Evolutionary conservation across 2,329 filamentous ascomycete species (phyloP), one percentile per base, ranked within the genome.

Genomic region (Metarhizium robertsii): DNA sequence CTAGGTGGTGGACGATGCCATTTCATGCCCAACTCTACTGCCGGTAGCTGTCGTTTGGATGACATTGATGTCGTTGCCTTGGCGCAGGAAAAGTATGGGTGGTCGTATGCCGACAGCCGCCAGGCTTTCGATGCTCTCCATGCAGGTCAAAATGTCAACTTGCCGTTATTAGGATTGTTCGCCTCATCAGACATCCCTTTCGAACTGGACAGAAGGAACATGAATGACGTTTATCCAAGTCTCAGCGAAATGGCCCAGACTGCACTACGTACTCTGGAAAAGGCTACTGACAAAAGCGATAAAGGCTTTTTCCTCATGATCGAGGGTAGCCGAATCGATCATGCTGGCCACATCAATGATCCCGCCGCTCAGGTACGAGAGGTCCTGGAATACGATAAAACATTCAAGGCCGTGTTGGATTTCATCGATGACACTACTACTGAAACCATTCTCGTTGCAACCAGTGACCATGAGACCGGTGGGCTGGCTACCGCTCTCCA

Each of bases 261-360:
- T 16, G 92, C 94, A 1, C 76, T 99, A 59, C 83, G 79, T 14
- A 85, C 89, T 1, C 80, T 99, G 29, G 87, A 87, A 59, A 84
- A 85, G 57, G 94, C 92, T 0, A 96, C 94, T 0, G 78, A 82
- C 65, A 78, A 92, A 66, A 90, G 83, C 59, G 90, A 97, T 46
- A 85, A 95, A 71, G 94, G 94, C 4, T 99, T 97, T 77, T 99
- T 99, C 73, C 77, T 99, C 63, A 96, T 99, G 92, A 95, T 99
- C 58, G 94, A 99, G 71, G 94, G 92, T 4, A 95, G 90, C 64
- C 81, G 94, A 46, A 97, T 99, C 64, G 94, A 99, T 66, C 94
- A 99, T 68, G 92, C 94, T 4, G 94, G 91, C 6, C 89, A 94
- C 67, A 82, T 81, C 60, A 94, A 94, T 63, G 89, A 94, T 63